Evolutionary conservation across 495 filamentous ascomycete genomes (phyloP).

Genomic region (Echria macrotheca): DNA sequence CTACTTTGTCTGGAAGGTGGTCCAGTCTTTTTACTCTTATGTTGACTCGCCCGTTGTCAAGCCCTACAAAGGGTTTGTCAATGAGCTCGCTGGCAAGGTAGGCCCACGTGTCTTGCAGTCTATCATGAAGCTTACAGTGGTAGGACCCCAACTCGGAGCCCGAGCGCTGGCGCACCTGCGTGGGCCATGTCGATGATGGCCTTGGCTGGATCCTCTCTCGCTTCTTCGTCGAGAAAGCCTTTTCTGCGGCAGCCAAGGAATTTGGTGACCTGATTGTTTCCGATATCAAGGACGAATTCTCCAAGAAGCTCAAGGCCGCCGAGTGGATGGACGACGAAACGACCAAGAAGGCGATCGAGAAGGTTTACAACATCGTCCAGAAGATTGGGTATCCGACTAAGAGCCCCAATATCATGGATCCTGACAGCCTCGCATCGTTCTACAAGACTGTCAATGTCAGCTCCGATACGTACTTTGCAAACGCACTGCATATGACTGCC

Average conservation of each 20-base stretch:
- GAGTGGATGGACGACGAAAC: conserved; percentile 67
- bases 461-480: conserved; percentile 54
- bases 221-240: conserved; percentile 43
- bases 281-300: conserved; percentile 1
- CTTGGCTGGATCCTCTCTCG: conserved; percentile 56
- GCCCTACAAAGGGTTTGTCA: conserved; percentile 56
- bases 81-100: conserved; percentile 39
- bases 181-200: conserved; percentile 49
- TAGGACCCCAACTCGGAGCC: conserved; percentile 48
- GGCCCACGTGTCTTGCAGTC: not conserved
- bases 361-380: conserved; percentile 65
- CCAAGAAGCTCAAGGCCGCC: conserved; percentile 52
- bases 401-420: conserved; percentile 59
- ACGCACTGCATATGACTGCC: conserved; percentile 46
- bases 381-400: conserved; percentile 70
- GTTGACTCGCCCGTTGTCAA: conserved; percentile 55
- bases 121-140: no score
- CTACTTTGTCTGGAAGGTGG: conserved; percentile 31
- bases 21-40: conserved; percentile 33
- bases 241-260: conserved; percentile 1
- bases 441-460: conserved; percentile 41
- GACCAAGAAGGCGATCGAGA: conserved; percentile 57
- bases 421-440: conserved; percentile 36
- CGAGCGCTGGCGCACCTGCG: conserved; percentile 67
- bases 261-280: conserved; percentile 58